Evolutionary conservation across 108 stramenopile species (phyloP).

Genomic region (Asterionellopsis glacialis): DNA sequence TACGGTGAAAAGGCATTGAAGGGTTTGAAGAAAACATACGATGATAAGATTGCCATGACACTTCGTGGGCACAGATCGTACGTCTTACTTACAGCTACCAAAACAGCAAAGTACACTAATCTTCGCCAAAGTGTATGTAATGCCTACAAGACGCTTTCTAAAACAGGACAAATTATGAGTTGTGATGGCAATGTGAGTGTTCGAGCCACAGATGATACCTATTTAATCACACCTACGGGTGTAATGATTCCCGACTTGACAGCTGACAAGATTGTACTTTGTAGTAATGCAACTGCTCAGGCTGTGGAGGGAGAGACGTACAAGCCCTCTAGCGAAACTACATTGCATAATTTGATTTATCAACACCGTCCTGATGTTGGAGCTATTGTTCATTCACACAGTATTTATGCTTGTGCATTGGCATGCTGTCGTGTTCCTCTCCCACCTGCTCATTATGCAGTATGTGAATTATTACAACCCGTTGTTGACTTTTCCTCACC

Average conservation of each 20-base stretch:
- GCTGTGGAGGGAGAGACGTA: not conserved
- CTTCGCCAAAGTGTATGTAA: slow-evolving; percentile 7
- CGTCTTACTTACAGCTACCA: slow-evolving; percentile 14
- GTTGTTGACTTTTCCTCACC: no score
- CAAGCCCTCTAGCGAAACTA: slow-evolving; percentile 11
- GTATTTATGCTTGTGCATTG: no score
- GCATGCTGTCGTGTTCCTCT: no score
- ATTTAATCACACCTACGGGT: slow-evolving; percentile 21
- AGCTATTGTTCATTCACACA: no score
- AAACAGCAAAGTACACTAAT: not conserved
- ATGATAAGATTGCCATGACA: slow-evolving; percentile 20
- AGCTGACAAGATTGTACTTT: slow-evolving; percentile 10
- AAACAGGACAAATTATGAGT: slow-evolving; percentile 12
- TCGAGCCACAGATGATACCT: slow-evolving; percentile 1
- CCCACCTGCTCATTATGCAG: no score
- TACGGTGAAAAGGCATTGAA: slow-evolving; percentile 7
- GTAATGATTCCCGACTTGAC: not conserved
- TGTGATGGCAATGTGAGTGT: slow-evolving; percentile 17
- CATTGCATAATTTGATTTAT: slow-evolving; percentile 13
- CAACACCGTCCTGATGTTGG: slow-evolving; percentile 14
- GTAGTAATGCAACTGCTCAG: slow-evolving; percentile 9
- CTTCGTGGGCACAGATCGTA: slow-evolving; percentile 22
- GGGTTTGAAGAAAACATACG: slow-evolving; percentile 11
- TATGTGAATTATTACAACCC: no score
- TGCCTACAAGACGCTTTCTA: slow-evolving; percentile 10